phyloP scores from a whole-genome alignment of 2,329 filamentous ascomycete species.

The Alternaria consortialis region DNA sequence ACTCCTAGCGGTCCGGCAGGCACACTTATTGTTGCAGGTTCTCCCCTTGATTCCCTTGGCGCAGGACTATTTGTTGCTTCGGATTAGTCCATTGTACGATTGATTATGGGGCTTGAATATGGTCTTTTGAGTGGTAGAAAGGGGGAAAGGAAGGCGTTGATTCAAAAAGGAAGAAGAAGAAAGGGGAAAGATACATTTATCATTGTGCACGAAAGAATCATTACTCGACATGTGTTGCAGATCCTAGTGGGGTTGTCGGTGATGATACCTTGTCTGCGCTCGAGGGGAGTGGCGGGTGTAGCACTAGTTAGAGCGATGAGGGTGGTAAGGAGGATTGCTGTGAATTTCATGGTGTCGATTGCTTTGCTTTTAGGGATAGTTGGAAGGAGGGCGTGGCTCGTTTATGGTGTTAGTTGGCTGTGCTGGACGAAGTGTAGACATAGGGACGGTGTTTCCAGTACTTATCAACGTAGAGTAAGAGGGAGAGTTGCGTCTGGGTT shows the following conservation, averaged over 20 bases:
- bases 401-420: not conserved
- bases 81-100: not conserved
- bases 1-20: not conserved
- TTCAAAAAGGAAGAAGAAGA: not conserved
- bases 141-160: not conserved
- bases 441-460: not conserved
- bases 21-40: not conserved
- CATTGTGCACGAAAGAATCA: not conserved
- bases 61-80: not conserved
- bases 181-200: not conserved
- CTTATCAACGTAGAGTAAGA: not conserved
- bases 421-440: not conserved
- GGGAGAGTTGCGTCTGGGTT: not conserved
- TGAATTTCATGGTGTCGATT: not conserved
- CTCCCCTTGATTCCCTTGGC: not conserved
- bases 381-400: not conserved
- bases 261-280: not conserved
- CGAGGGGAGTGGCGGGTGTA: not conserved
- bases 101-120: not conserved
- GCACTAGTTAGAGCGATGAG: not conserved
- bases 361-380: not conserved
- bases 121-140: not conserved
- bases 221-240: not conserved
- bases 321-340: not conserved
- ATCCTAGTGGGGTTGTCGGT: not conserved